Percentiles rank a stretch among this genome's conserved stretches.
Evolutionary conservation across 2,329 filamentous ascomycete genomes (phyloP).

Genomic region (Dothistroma septosporum): DNA sequence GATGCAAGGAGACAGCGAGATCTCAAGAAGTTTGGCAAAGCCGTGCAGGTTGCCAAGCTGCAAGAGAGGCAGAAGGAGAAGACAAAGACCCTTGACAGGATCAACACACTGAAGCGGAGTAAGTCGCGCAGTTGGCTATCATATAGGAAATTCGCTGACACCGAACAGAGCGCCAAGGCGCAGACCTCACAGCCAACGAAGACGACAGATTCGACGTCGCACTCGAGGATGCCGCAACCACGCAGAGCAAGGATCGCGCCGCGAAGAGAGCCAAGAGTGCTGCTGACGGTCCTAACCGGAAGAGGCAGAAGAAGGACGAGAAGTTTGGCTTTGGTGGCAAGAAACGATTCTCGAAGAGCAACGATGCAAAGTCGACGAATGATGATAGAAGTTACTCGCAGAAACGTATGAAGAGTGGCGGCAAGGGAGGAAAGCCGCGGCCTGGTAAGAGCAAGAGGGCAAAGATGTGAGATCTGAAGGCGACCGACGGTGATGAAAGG

Average conservation of each 20-base stretch:
- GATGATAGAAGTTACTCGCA: conserved; percentile 77
- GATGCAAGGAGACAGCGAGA: conserved; percentile 91
- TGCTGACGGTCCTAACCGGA: conserved; percentile 50
- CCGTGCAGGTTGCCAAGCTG: conserved; percentile 91
- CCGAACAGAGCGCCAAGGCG: conserved; percentile 72
- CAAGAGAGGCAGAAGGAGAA: conserved; percentile 93
- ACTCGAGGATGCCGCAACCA: conserved; percentile 63
- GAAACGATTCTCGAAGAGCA: conserved; percentile 87
- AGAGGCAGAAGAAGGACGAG: conserved; percentile 88
- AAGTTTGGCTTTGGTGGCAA: conserved; percentile 96
- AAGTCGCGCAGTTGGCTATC: conserved; percentile 40
- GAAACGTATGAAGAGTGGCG: conserved; percentile 73
- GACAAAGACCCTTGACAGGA: conserved; percentile 90
- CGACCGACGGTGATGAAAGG: not conserved
- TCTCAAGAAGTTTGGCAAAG: conserved; percentile 98
- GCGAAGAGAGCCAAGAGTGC: conserved; percentile 37
- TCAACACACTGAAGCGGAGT: conserved; percentile 94
- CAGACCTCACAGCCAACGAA: conserved; percentile 64
- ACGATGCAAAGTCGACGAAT: conserved; percentile 75
- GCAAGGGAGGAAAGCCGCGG: conserved; percentile 32
- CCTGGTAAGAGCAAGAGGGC: conserved; percentile 42
- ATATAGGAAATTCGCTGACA: conserved; percentile 21
- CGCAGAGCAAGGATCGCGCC: conserved; percentile 43
- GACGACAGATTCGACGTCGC: conserved; percentile 88
- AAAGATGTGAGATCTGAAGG: conserved; percentile 16